Conservation (phyloP, 2,329 filamentous ascomycete genomes). For the Ophiostoma ulmi region DNA sequence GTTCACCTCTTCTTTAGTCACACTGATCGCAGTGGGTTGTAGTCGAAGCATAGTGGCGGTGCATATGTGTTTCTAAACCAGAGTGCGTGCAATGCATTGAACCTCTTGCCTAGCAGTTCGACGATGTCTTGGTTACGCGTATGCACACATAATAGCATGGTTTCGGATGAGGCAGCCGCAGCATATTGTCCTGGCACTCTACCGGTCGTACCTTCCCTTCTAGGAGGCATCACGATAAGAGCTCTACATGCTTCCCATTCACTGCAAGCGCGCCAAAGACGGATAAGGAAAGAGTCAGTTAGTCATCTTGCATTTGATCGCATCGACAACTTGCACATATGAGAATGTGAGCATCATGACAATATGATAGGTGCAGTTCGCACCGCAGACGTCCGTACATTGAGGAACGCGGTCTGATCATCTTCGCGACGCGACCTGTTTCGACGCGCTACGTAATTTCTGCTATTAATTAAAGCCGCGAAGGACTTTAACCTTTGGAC, state of each 20-base stretch:
- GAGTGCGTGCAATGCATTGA: not conserved
- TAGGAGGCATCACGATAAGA: not conserved
- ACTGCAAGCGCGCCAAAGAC: not conserved
- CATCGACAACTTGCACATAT: not conserved
- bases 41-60: constrained; percentile 40
- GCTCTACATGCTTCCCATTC: not conserved
- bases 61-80: not conserved
- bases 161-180: not conserved
- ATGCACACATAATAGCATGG: not conserved
- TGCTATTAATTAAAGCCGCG: not conserved
- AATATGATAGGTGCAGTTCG: not conserved
- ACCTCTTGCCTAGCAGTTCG: not conserved
- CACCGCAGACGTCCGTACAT: not conserved
- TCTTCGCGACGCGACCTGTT: not conserved
- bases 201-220: not conserved
- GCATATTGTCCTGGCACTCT: not conserved
- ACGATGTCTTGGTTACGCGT: not conserved
- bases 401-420: not conserved
- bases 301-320: not conserved
- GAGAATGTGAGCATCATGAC: not conserved
- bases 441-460: not conserved
- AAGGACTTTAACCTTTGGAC: not conserved
- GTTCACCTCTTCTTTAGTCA: constrained; percentile 41
- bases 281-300: not conserved
- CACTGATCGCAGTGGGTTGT: constrained; percentile 37